Evolutionary conservation across 768 basidiomycete genomes (phyloP), one percentile per base, ranked within the genome.

Genomic region (Suillus ampliporus): DNA sequence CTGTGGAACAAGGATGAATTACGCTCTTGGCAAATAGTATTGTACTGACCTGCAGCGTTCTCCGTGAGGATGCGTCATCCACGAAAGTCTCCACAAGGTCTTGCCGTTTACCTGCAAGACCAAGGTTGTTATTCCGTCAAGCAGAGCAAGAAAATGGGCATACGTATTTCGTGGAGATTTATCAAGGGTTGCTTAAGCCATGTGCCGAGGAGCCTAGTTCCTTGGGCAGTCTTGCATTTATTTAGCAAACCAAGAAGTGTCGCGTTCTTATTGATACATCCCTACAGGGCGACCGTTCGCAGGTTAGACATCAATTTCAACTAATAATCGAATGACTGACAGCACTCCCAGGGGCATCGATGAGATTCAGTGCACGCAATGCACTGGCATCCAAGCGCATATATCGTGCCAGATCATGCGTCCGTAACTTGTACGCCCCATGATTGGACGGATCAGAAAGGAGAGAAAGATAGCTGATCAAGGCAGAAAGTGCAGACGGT

Each of bases 321-420:
- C 40, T n/a, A 40, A 44, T 15, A 59, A 57, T 8, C 1, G 10
- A 9, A 28, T 58, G 46, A 56, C 26, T 52, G 0, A 58, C 19
- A 10, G 44, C 15, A 15, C 57, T 69, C 26, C 86, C 86, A 2
- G 88, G 85, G 28, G 84, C 80, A 60, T 95, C 94, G 31, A 91
- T 86, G 17, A 99, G 78, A 69, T 94, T 94, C 28, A 99, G 78
- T 1, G 97, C 97, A 57, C 91, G 85, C 19, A 99, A 79, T 0
- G 97, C 97, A 65, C 95, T 97, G 2, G 97, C 94, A 72, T 99
- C 97, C 10, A 99, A 84, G 62, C 89, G 90, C 95, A 99, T 97
- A 76, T 90, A 99, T 71, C 93, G 95, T 2, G 91, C 87, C 0
- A 99, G 81, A 72, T 99, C 95, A 71, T 99, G 96, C 0, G 90